Evolutionary conservation across 2,329 filamentous ascomycete genomes (phyloP).

Genomic region (Thielaviopsis euricoi): DNA sequence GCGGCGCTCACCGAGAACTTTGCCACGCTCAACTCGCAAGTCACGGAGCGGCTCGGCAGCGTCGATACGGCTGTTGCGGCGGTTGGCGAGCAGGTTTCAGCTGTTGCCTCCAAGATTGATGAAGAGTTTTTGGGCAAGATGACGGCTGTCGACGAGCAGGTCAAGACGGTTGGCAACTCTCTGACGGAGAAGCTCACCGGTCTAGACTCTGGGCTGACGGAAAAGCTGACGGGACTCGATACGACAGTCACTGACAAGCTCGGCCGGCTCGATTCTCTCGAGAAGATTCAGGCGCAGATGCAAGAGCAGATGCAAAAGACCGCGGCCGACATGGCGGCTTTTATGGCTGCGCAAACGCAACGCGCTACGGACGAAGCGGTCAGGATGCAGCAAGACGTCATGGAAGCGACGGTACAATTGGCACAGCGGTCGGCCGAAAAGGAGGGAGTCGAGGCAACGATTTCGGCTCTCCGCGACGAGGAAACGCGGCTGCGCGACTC

Average conservation of each 20-base stretch:
- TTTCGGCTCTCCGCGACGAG: slow-evolving; percentile 34
- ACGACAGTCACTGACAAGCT: slow-evolving; percentile 21
- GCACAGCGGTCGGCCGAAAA: slow-evolving; percentile 57
- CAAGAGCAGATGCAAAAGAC: slow-evolving; percentile 75
- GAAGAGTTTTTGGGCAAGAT: slow-evolving; percentile 8
- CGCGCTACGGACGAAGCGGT: slow-evolving; percentile 64
- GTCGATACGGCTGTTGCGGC: slow-evolving; percentile 5
- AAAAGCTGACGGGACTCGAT: slow-evolving; percentile 11
- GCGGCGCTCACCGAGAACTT: slow-evolving; percentile 11
- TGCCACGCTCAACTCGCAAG: slow-evolving; percentile 10
- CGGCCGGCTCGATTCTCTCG: slow-evolving; percentile 62
- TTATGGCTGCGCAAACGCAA: slow-evolving; percentile 60
- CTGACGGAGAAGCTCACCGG: slow-evolving; percentile 6
- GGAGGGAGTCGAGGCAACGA: slow-evolving; percentile 40
- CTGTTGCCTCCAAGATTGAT: background rate
- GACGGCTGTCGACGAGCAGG: slow-evolving; percentile 2
- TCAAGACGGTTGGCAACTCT: slow-evolving; percentile 7
- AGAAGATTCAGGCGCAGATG: slow-evolving; percentile 42
- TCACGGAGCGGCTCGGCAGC: slow-evolving; percentile 3
- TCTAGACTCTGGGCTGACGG: slow-evolving; percentile 3
- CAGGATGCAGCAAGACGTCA: slow-evolving; percentile 59
- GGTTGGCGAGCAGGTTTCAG: slow-evolving; percentile 4
- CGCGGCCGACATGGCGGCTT: slow-evolving; percentile 67
- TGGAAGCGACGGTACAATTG: slow-evolving; percentile 64
- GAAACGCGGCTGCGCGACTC: slow-evolving; percentile 36